Evolutionary conservation across 2,329 filamentous ascomycete genomes (phyloP), one percentile per base, ranked within the genome.

Genomic region (Aaosphaeria pasadenensis): DNA sequence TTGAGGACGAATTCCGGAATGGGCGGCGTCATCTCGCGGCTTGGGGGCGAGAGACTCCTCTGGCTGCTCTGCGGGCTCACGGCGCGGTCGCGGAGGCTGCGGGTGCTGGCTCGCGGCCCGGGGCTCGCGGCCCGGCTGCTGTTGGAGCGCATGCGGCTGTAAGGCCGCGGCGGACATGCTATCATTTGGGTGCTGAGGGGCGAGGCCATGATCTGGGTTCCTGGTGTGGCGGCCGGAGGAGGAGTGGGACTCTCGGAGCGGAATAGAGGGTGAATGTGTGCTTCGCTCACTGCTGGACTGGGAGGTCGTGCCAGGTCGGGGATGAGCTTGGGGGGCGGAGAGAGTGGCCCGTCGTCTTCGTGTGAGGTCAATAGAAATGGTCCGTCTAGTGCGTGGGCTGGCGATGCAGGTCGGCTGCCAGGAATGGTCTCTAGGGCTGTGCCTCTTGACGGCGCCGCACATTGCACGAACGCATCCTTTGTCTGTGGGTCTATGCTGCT

Each of bases 241-340:
- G 86, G 86, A 1, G 76, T 79, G 0, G 85, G 85, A 38, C 83
- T 87, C 62, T 89, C 86, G 5, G 84, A 85, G 50, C 88, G 79
- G 73, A 91, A 91, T 3, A 91, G 77, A 6, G 88, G 88, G 65
- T 91, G 88, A 41, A 91, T 90, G 61, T 90, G 83, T 4, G 83
- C 77, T 64, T 91, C 86, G 58, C 77, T 77, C 11, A 68, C 56
- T 43, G 57, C 62, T 30, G 70, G 72, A 43, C 70, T 74, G 5
- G 62, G 63, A 29, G 73, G 68, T 31, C 66, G 64, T 11, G 67
- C 67, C 5, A 51, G 52, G 45, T 69, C 66, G 4, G 59, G 58
- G 46, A 64, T 59, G 53, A 69, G 57, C 38, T 56, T 68, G 1
- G 65, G 67, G 13, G 67, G 66, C 11, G 58, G 59, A 32, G 55